These are phyloP conservation scores for Ustilago xerochloae DNA, from an alignment of 1,284 basidiomycete genomes.

Conservation along the genomic window DNA sequence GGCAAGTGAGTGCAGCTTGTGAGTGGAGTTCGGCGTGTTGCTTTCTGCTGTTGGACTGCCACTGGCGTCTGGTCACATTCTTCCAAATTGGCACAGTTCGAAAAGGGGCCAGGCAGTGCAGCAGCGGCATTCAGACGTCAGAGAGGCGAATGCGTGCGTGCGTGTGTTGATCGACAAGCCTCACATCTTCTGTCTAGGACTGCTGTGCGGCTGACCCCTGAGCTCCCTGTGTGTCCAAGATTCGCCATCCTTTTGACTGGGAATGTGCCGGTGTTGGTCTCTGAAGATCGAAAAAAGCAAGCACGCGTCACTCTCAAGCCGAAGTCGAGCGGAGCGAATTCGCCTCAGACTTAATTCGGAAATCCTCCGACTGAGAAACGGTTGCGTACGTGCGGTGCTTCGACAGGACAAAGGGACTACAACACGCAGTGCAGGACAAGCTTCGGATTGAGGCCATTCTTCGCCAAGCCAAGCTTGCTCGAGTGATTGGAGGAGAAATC, in stretches of 20 bases:
- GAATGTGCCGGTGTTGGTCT: slow-evolving; percentile 30
- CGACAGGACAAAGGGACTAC: too few relatives aligned
- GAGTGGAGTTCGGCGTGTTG: not conserved
- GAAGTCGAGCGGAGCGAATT: slow-evolving; percentile 15
- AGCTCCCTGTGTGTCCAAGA: not conserved
- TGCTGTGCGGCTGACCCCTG: not conserved
- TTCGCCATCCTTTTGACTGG: too few relatives aligned
- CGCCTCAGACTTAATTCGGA: slow-evolving; percentile 7
- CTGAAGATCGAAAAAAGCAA: slow-evolving; percentile 22
- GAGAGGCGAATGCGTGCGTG: too few relatives aligned
- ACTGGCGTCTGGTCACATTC: too few relatives aligned
- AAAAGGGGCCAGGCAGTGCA: not conserved
- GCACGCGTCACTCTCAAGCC: slow-evolving; percentile 17
- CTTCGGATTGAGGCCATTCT: too few relatives aligned
- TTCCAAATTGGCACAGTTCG: too few relatives aligned
- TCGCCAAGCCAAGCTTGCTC: too few relatives aligned
- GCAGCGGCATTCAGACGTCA: not conserved
- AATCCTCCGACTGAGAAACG: not conserved
- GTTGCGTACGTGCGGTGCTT: not conserved
- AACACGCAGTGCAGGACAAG: too few relatives aligned
- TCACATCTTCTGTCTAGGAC: not conserved
- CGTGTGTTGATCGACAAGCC: slow-evolving; percentile 36
- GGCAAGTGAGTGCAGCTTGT: not conserved
- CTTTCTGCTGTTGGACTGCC: too few relatives aligned
- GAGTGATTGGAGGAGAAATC: too few relatives aligned